These are phyloP conservation scores for Corylus avellana DNA, from an alignment of 306 rosid genomes.

Conservation along the genomic window DNA sequence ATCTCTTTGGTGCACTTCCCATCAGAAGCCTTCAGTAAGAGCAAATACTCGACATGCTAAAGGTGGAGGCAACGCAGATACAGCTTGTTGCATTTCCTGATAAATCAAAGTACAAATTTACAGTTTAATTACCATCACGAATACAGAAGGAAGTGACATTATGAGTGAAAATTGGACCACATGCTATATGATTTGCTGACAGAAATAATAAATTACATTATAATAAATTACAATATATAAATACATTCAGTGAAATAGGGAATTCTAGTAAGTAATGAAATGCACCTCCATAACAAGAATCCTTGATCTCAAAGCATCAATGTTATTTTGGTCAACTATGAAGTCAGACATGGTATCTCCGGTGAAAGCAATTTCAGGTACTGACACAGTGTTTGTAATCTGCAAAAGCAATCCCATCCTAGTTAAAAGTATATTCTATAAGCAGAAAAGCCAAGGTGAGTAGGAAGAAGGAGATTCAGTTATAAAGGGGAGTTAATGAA, in stretches of 20 bases:
- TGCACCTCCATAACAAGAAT: conserved; percentile 85
- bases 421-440: conserved; percentile 10
- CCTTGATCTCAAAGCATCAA: conserved; percentile 73
- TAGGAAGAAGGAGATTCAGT: no score
- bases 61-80: conserved; percentile 53
- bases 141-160: background rate
- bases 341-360: conserved; percentile 88
- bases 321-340: conserved; percentile 59
- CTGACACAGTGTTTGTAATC: conserved; percentile 73
- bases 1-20: background rate
- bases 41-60: conserved; percentile 74
- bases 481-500: no score
- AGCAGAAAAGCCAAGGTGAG: background rate
- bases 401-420: conserved; percentile 41
- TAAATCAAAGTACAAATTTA: conserved; percentile 9
- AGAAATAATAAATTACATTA: conserved; percentile 1
- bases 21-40: conserved; percentile 78
- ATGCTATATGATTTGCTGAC: no score
- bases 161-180: background rate
- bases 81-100: conserved; percentile 87
- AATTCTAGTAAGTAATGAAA: conserved; percentile 19
- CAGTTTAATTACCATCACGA: conserved; percentile 3
- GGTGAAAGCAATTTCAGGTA: conserved; percentile 90
- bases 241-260: background rate
- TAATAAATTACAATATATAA: background rate